Percentiles rank a stretch among this genome's conserved stretches.
These are phyloP conservation scores for Annulohypoxylon maeteangense DNA, from an alignment of 495 filamentous ascomycete genomes.

Conservation along the genomic window DNA sequence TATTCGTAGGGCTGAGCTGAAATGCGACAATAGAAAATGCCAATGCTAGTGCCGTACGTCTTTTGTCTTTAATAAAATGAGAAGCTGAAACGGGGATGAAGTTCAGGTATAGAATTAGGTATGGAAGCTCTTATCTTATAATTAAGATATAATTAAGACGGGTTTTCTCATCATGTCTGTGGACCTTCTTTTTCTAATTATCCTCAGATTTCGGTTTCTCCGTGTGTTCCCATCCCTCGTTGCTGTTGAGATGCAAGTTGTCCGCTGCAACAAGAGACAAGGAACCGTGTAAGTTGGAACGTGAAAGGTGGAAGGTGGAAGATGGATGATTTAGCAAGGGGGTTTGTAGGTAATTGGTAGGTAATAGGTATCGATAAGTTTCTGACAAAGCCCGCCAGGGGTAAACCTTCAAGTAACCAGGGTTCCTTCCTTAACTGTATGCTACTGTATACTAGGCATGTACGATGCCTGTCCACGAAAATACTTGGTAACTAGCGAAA, in stretches of 20 bases:
- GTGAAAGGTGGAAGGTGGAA: too few species aligned
- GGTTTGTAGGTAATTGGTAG: constrained; percentile 14
- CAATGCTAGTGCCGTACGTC: constrained; percentile 12
- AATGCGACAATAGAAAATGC: constrained; percentile 36
- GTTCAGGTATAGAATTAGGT: neutral
- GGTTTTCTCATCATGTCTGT: neutral
- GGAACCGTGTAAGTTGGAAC: neutral
- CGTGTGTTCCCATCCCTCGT: constrained; percentile 35
- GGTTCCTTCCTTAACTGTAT: neutral
- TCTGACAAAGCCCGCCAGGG: constrained; percentile 4
- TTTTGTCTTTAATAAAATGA: neutral
- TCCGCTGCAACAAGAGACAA: constrained; percentile 6
- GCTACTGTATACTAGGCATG: neutral
- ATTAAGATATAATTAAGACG: constrained; percentile 7
- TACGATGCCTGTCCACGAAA: constrained; percentile 6
- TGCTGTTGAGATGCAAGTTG: constrained; percentile 23
- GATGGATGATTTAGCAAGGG: too few species aligned
- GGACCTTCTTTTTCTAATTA: constrained; percentile 8
- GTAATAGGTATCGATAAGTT: constrained; percentile 31
- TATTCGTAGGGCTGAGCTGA: constrained; percentile 43
- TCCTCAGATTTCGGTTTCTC: constrained; percentile 30
- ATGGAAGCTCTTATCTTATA: neutral
- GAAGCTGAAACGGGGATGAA: neutral
- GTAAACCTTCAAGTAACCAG: constrained; percentile 2
- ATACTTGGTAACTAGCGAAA: neutral